Base-by-base conservation (phyloP, 2,329 filamentous ascomycete species). In the Aureobasidium namibiae region DNA sequence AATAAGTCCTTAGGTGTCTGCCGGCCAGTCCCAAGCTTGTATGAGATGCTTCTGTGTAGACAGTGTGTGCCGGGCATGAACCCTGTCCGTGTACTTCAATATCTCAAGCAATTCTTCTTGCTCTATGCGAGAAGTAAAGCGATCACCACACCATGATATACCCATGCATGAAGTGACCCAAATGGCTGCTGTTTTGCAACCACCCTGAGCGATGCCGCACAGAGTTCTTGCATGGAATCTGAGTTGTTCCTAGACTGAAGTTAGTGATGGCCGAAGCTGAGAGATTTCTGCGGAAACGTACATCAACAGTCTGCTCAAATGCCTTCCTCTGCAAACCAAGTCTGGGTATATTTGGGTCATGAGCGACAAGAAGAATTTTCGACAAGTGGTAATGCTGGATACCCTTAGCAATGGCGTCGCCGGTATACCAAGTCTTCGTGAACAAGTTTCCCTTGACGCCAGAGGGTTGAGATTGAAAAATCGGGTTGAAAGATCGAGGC, bases 351-450 rank as follows among this genome's bases (percentile, higher is more conserved):
- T 72, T 78, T 0, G 81, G 82, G 65, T 85, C 78, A 62, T 82
- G 82, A 26, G 80, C 79, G 21, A 77, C 72, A 1, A 86, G 74
- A 29, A 86, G 77, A 4, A 85, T 77, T 42, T 78, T 75, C 0
- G 82, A 80, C 2, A 86, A 74, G 59, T 83, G 78, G 63, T 82
- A 78, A 67, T 86, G 82, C 56, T 84, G 82, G 13, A 82, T 73
- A 0, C 82, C 84, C 9, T 83, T 81, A 5, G 83, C 81, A 59
- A 80, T 79, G 73, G 64, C 83, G 78, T 80, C 79, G 45, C 77
- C 79, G 14, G 81, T 72, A 64, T 83, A 82, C 73, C 80, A 82
- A 2, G 84, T 74, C 53, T 82, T 77, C 0, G 83, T 83, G 63
- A 86, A 86, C 1, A 76, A 71, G 8, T 38, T 29, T 8, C 49